phyloP scores from a whole-genome alignment of 2,329 filamentous ascomycete genomes.

The Arthrobotrys musiformis region DNA sequence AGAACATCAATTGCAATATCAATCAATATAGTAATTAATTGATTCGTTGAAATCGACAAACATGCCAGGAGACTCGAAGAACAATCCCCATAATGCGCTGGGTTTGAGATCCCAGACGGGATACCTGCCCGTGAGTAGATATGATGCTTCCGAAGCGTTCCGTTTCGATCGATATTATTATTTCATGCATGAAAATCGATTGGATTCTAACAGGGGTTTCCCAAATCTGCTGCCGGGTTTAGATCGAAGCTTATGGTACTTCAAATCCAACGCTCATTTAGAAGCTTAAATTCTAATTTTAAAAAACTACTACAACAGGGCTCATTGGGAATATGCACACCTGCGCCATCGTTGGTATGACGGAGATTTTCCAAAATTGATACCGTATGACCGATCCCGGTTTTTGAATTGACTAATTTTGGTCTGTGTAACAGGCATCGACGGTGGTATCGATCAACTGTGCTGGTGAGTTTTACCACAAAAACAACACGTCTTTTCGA shows the following conservation, averaged over 20 bases:
- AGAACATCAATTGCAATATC: neutral
- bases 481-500: conserved; percentile 2
- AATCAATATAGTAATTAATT: neutral
- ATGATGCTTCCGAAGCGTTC: neutral
- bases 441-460: conserved; percentile 80
- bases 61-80: conserved; percentile 45
- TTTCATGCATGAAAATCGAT: neutral
- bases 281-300: conserved; percentile 2
- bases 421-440: conserved; percentile 64
- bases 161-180: no score
- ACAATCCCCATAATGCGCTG: conserved; percentile 19
- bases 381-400: neutral
- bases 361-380: neutral
- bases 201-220: neutral
- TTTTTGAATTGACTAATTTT: conserved; percentile 5
- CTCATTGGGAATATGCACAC: conserved; percentile 85
- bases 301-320: conserved; percentile 63
- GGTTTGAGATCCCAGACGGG: conserved; percentile 50
- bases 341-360: conserved; percentile 74
- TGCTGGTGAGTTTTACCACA: conserved; percentile 70
- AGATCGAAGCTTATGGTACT: conserved; percentile 55
- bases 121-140: conserved; percentile 45
- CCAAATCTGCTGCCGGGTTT: neutral
- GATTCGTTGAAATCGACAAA: neutral
- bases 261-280: neutral